Percentiles rank a stretch among this genome's conserved stretches.
These are phyloP conservation scores for Sporobolomyces phaffii DNA, from an alignment of 768 basidiomycete species.

Conservation along the genomic window DNA sequence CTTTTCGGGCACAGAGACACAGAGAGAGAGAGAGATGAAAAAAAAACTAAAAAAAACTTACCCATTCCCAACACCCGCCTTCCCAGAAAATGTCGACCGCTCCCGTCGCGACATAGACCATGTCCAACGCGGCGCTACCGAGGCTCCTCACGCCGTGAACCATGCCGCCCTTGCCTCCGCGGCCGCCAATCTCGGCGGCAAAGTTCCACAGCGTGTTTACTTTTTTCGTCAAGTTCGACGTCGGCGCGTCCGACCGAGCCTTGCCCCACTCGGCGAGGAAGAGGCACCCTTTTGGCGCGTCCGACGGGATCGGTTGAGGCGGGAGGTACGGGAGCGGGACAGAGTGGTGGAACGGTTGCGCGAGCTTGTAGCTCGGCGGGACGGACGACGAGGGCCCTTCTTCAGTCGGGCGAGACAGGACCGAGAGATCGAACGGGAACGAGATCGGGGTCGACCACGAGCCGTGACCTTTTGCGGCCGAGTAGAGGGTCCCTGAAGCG, in stretches of 20 bases:
- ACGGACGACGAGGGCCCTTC: neutral
- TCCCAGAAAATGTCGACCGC: constrained; percentile 40
- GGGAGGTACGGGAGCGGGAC: constrained; percentile 38
- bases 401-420: constrained; percentile 15
- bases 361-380: constrained; percentile 6
- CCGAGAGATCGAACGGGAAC: constrained; percentile 25
- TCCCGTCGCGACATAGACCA: constrained; percentile 40
- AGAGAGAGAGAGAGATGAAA: too few relatives aligned
- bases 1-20: too few relatives aligned
- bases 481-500: constrained; percentile 37
- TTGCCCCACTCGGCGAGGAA: constrained; percentile 42
- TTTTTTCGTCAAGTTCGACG: constrained; percentile 33
- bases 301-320: constrained; percentile 22
- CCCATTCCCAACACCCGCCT: constrained; percentile 38
- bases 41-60: neutral
- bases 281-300: constrained; percentile 39
- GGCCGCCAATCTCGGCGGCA: constrained; percentile 37
- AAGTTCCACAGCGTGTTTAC: constrained; percentile 37
- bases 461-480: constrained; percentile 31
- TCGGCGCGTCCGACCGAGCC: constrained; percentile 31
- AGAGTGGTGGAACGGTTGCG: constrained; percentile 30
- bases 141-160: constrained; percentile 40
- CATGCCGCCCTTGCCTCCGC: constrained; percentile 39
- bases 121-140: constrained; percentile 39
- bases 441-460: constrained; percentile 40